Conservation (phyloP, 805 yeast genomes). For the Candida maris region DNA sequence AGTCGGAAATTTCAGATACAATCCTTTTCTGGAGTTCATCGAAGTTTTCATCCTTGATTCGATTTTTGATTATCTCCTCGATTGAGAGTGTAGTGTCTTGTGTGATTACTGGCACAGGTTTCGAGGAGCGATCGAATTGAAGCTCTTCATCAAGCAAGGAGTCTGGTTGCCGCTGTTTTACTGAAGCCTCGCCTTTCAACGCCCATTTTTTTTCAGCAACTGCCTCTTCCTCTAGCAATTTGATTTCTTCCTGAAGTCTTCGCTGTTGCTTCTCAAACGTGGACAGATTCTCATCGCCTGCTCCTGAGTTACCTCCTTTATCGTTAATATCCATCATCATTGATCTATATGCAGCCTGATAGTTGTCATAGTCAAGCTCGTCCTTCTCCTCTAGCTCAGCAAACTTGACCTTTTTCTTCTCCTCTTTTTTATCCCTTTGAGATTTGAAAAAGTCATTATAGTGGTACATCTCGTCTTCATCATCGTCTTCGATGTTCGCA, state of each 20-base stretch:
- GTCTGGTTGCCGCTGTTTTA: slow-evolving; percentile 78
- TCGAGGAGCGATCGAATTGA: slow-evolving; percentile 89
- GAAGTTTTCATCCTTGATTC: slow-evolving; percentile 71
- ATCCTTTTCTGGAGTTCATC: slow-evolving; percentile 80
- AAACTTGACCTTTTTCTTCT: slow-evolving; percentile 16
- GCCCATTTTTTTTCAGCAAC: slow-evolving; percentile 93
- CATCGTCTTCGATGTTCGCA: slow-evolving; percentile 52
- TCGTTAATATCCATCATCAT: slow-evolving; percentile 62
- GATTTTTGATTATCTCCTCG: slow-evolving; percentile 83
- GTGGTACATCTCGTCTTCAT: slow-evolving; percentile 44
- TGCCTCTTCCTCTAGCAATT: slow-evolving; percentile 76
- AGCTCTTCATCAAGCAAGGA: slow-evolving; percentile 77
- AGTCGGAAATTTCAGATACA: slow-evolving; percentile 61
- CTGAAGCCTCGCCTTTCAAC: slow-evolving; percentile 86
- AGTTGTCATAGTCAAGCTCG: slow-evolving; percentile 57
- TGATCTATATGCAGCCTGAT: slow-evolving; percentile 54
- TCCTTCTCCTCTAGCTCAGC: slow-evolving; percentile 33
- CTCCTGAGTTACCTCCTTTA: slow-evolving; percentile 34
- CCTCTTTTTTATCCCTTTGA: slow-evolving; percentile 14
- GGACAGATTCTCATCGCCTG: slow-evolving; percentile 47
- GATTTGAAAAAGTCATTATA: slow-evolving; percentile 65
- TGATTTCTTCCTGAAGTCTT: slow-evolving; percentile 72
- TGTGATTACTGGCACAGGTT: slow-evolving; percentile 94
- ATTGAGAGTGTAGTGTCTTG: slow-evolving; percentile 79
- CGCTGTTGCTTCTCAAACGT: slow-evolving; percentile 81